Percentiles rank a stretch among this genome's conserved stretches.
phyloP scores from a whole-genome alignment of 345 rosid species.

The Eutrema japonicum region DNA sequence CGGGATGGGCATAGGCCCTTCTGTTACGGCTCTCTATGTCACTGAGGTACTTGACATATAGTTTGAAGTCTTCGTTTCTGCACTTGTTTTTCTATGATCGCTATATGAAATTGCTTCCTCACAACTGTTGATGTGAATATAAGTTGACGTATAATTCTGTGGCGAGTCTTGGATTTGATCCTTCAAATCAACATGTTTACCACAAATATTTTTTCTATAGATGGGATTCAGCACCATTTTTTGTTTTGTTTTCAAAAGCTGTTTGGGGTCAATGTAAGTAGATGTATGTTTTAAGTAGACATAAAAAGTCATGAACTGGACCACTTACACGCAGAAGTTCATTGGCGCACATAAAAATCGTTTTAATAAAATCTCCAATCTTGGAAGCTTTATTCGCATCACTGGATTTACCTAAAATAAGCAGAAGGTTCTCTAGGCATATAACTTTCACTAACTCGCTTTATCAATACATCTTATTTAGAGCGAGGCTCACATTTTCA shows the following conservation, averaged over 20 bases:
- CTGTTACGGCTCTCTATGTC: constrained; percentile 91
- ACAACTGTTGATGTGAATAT: constrained; percentile 24
- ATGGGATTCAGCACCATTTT: neutral
- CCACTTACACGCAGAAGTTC: neutral
- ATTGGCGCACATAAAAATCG: constrained; percentile 1
- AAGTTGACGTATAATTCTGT: constrained; percentile 4
- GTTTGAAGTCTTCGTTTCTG: constrained; percentile 22
- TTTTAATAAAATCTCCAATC: neutral
- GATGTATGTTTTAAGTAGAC: constrained; percentile 11
- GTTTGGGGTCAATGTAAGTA: constrained; percentile 9
- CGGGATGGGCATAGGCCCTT: constrained; percentile 93
- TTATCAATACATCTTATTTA: constrained; percentile 4
- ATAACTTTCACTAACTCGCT: constrained; percentile 16
- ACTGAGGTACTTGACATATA: constrained; percentile 69
- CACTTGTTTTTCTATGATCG: constrained; percentile 20
- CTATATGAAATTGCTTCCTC: constrained; percentile 16
- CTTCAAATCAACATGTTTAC: neutral
- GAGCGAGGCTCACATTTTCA: constrained; percentile 8
- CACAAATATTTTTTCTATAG: neutral
- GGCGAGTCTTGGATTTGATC: constrained; percentile 1
- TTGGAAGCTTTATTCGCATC: constrained; percentile 22
- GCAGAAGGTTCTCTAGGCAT: constrained; percentile 14
- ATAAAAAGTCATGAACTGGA: constrained; percentile 10
- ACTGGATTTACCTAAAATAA: constrained; percentile 19
- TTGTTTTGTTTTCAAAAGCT: constrained; percentile 10